A percentile compares a stretch with the other conserved stretches of the same genome.
Evolutionary conservation across 2,329 filamentous ascomycete species (phyloP).

Genomic region (Penicillium sp.): DNA sequence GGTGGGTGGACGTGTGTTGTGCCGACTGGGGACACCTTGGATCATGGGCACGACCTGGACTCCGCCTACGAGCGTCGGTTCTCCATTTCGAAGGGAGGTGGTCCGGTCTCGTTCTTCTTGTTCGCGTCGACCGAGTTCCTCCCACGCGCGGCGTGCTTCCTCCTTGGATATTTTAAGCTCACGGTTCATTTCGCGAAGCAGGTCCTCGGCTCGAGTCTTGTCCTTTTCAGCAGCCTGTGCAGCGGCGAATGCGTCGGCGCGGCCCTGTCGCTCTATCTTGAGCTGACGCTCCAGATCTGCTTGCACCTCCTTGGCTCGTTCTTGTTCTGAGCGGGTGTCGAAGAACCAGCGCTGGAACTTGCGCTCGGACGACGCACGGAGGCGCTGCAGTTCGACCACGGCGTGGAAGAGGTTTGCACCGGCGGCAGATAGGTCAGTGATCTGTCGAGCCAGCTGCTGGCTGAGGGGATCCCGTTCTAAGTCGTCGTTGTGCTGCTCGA

Average conservation of each 20-base stretch:
- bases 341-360: constrained; percentile 99
- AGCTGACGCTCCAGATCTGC: constrained; percentile 72
- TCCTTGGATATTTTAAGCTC: constrained; percentile 94
- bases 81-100: constrained; percentile 76
- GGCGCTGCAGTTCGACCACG: constrained; percentile 88
- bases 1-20: constrained; percentile 46
- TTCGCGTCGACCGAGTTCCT: constrained; percentile 87
- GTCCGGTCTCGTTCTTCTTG: constrained; percentile 89
- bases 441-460: constrained; percentile 84
- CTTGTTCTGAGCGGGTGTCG: constrained; percentile 83
- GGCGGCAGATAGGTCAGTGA: constrained; percentile 93
- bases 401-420: constrained; percentile 97
- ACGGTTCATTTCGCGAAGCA: constrained; percentile 83
- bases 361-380: constrained; percentile 89
- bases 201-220: constrained; percentile 65
- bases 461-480: constrained; percentile 76
- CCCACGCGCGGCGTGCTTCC: constrained; percentile 92
- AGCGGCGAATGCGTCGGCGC: constrained; percentile 62
- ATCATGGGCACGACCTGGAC: constrained; percentile 95
- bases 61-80: constrained; percentile 83
- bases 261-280: constrained; percentile 66
- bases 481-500: constrained; percentile 86
- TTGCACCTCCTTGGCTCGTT: constrained; percentile 75
- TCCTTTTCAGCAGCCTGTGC: constrained; percentile 65
- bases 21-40: constrained; percentile 59